Evolutionary conservation across 2,329 filamentous ascomycete genomes (phyloP), one percentile per base, ranked within the genome.

Genomic region (Epicoccum sorghinum): DNA sequence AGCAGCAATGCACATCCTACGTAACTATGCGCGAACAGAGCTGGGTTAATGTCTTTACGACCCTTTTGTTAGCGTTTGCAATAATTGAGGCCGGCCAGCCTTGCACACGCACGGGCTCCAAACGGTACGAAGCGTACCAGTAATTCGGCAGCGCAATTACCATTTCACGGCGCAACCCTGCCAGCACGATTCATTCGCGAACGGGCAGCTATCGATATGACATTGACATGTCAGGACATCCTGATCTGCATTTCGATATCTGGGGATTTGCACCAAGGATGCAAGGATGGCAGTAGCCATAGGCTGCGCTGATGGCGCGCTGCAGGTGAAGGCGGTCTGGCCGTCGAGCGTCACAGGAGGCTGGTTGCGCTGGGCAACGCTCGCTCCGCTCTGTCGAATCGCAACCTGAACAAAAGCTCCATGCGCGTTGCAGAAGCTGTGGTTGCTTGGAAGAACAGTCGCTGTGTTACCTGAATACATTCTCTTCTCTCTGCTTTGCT

Each of bases 351-450:
- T n/a, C 29, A 18, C 18, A 18, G 38, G 24, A 3, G 7, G 24
- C 4, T 38, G 48, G 49, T 52, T 52, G 49, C 49, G 42, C 29
- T 30, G 49, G 49, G 49, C 49, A 52, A 52, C 49, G 48, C 33
- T 33, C 32, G 37, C 29, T 41, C 36, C 52, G 63, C 64, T 64
- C 66, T 59, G 61, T 63, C 40, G 52, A 60, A 55, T 22, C 53
- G 60, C 64, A 57, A 66, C 66, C 2, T 29, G 9, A 9, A 29
- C 27, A 29, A 29, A 29, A 9, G 27, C 66, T 65, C 67, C 41
- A 61, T 47, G 65, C 58, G 57, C 22, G 41, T 36, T 45, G 48
- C 51, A 39, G 36, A 52, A 40, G 48, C 57, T 46, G 58, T 57
- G 43, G 48, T 52, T 51, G 50, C 36, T 50, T 37, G 29, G 45